Evolutionary conservation across 2,329 filamentous ascomycete genomes (phyloP), one percentile per base, ranked within the genome.

Genomic region (Ophiostoma piceae): DNA sequence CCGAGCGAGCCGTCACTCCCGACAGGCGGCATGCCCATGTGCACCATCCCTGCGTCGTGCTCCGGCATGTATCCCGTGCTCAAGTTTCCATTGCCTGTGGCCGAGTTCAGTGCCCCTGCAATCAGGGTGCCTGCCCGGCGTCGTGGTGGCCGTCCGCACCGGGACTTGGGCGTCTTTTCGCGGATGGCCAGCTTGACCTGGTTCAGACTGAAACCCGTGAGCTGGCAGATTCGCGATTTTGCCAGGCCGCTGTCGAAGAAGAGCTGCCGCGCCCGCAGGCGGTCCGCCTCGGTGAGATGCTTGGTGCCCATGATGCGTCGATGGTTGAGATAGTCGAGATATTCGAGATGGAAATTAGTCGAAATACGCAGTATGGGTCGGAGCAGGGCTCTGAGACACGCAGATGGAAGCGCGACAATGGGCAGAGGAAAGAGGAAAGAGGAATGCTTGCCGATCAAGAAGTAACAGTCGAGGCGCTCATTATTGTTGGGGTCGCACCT

Each of bases 151-250:
- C 72, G 68, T 32, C 73, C 73, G 2, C 70, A 68, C 4, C 73
- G 73, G 19, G 66, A 66, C 69, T 69, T 72, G 35, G 72, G 73
- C 29, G 70, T 74, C 72, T 72, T 71, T 9, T 73, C 69, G 67
- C 73, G 72, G 68, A 74, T 74, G n/a, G 73, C 73, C 66, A 71
- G 71, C 60, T 72, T 73, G 29, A 74, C 71, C 68, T 74, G 72
- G 67, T 73, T 71, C 7, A 73, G 65, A 67, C 71, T 73, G 72
- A 71, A 72, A 66, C 73, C 72, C 19, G 72, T 74, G 29, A 73
- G 60, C 66, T 73, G 51, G 69, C 71, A 72, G 68, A 74, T 74
- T 8, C 70, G 72, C 9, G 72, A 57, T 65, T 73, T 73, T 32
- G 71, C 65, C 64, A 73, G 68, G 4, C 72, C 71, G 19, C 68